These are phyloP conservation scores for Crucibulum cyathiforme DNA, from an alignment of 1,284 basidiomycete genomes.

Conservation along the genomic window DNA sequence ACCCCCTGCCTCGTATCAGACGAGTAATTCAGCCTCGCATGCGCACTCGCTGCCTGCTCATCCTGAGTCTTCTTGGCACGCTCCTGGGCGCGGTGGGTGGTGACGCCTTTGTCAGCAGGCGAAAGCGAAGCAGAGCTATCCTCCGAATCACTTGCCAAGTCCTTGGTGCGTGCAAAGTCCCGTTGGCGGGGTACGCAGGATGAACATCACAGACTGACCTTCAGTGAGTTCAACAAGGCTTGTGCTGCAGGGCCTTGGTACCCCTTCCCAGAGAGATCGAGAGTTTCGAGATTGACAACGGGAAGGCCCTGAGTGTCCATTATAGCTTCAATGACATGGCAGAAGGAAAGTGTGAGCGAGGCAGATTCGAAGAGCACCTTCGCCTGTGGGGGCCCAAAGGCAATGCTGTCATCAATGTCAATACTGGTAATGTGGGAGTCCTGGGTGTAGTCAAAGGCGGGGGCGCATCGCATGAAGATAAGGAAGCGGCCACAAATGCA, in stretches of 20 bases:
- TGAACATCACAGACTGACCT: slow-evolving; percentile 86
- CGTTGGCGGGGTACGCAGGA: slow-evolving; percentile 72
- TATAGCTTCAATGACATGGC: slow-evolving; percentile 69
- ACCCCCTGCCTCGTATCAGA: slow-evolving; percentile 1
- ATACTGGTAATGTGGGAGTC: slow-evolving; percentile 71
- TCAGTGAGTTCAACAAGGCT: slow-evolving; percentile 70
- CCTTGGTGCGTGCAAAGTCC: slow-evolving; percentile 3
- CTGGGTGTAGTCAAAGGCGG: slow-evolving; percentile 92
- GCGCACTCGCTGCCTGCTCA: neutral
- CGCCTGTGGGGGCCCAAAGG: slow-evolving; percentile 39
- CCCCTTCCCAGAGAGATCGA: slow-evolving; percentile 70
- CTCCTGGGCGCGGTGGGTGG: neutral
- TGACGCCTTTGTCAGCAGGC: neutral
- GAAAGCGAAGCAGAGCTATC: neutral
- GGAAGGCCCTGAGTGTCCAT: slow-evolving; percentile 58
- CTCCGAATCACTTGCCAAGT: neutral
- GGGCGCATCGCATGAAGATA: slow-evolving; percentile 84
- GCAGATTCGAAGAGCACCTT: slow-evolving; percentile 77
- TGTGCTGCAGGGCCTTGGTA: slow-evolving; percentile 67
- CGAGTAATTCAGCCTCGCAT: neutral
- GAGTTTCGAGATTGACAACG: slow-evolving; percentile 56
- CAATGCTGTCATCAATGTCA: slow-evolving; percentile 51
- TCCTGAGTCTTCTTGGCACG: neutral
- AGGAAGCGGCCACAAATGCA: slow-evolving; percentile 78
- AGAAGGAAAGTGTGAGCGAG: slow-evolving; percentile 73